A percentile compares a stretch with the other conserved stretches of the same genome.
Evolutionary conservation across 139 green algal genomes (phyloP).

Genomic region (Volvox africanus): DNA sequence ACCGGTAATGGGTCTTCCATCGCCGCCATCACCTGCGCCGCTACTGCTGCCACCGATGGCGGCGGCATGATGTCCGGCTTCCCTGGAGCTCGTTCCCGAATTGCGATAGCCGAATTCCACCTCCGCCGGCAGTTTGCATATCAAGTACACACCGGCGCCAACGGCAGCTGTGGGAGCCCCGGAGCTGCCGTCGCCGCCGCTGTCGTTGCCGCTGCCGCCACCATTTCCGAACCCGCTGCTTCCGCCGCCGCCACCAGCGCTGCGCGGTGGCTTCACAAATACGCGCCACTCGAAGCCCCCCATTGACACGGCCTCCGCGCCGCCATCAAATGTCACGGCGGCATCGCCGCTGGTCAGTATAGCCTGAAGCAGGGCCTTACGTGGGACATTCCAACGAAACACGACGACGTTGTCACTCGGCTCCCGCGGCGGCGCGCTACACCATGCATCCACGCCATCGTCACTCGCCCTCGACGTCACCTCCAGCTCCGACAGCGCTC

Average conservation of each 20-base stretch:
- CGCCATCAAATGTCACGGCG: not conserved
- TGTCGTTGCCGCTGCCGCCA: no score
- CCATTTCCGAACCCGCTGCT: no score
- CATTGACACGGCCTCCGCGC: not conserved
- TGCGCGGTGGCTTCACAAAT: not conserved
- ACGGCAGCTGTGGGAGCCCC: not conserved
- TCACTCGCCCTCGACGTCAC: not conserved
- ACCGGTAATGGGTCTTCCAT: not conserved
- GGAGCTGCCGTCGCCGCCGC: not conserved
- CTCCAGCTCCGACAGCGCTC: conserved; percentile 1
- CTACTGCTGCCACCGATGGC: no score
- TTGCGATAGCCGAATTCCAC: not conserved
- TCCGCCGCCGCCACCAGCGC: not conserved
- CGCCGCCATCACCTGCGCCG: not conserved
- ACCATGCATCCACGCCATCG: not conserved
- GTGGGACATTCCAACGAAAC: not conserved
- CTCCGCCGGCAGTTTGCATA: not conserved
- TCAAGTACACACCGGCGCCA: not conserved
- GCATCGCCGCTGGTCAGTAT: not conserved
- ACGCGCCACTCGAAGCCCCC: conserved; percentile 16
- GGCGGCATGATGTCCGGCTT: no score
- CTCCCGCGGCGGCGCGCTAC: not conserved
- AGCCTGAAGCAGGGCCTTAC: not conserved
- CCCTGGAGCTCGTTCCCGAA: not conserved
- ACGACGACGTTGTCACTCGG: not conserved